These are phyloP conservation scores for barrel medic (Medicago truncatula) DNA, from an alignment of 306 rosid genomes.

Conservation along the genomic window MtrunA17r5.0-ANR NC_053042.1:2491001-2491500, in stretches of 20 bases:
- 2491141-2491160: conserved; percentile 25
- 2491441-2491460: not conserved
- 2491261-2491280: not conserved
- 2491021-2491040: conserved; percentile 1
- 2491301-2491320: not conserved
- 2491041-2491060: not conserved
- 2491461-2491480: too few relatives aligned
- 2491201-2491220: conserved; percentile 49
- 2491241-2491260: not conserved
- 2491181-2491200: conserved; percentile 26
- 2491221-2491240: conserved; percentile 45
- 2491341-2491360: too few relatives aligned
- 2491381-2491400: not conserved
- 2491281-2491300: not conserved
- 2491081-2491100: conserved; percentile 33
- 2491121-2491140: conserved; percentile 25
- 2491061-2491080: not conserved
- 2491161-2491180: conserved; percentile 37
- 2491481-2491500: too few relatives aligned
- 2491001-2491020: conserved; percentile 41
- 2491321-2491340: not conserved
- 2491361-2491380: not conserved
- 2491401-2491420: not conserved
- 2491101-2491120: conserved; percentile 44
- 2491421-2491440: not conserved